Conservation (phyloP, 83 land plant genomes). For the Diphasiastrum complanatum region DNA sequence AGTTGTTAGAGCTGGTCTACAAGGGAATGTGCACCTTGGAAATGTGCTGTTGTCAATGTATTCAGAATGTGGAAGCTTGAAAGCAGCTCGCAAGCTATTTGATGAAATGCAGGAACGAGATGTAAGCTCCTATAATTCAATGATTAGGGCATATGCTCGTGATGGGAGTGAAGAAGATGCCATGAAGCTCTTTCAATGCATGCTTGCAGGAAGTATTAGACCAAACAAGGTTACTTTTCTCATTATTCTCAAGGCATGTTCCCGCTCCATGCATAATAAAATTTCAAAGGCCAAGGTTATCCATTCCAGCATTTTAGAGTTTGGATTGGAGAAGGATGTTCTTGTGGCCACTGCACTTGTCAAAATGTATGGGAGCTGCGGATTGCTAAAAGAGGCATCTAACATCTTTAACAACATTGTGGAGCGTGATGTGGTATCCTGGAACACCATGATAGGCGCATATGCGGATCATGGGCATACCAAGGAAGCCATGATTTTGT, state of each 20-base stretch:
- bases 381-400: neutral
- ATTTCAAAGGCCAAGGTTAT: neutral
- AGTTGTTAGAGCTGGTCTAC: slow-evolving; percentile 1
- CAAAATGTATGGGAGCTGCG: neutral
- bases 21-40: neutral
- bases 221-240: neutral
- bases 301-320: neutral
- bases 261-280: neutral
- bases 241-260: neutral
- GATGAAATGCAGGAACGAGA: slow-evolving; percentile 5
- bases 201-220: neutral
- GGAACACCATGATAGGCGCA: neutral
- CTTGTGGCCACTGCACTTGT: neutral
- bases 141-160: neutral
- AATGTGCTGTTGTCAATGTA: slow-evolving; percentile 11
- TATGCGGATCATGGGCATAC: neutral
- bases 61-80: slow-evolving; percentile 3
- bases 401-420: neutral
- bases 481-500: neutral
- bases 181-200: neutral
- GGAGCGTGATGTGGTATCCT: neutral
- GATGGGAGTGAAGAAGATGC: neutral
- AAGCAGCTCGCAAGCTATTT: slow-evolving; percentile 15
- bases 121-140: neutral
- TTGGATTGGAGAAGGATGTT: neutral